phyloP scores from a whole-genome alignment of 768 basidiomycete genomes.

The Filobasidium wieringae region DNA sequence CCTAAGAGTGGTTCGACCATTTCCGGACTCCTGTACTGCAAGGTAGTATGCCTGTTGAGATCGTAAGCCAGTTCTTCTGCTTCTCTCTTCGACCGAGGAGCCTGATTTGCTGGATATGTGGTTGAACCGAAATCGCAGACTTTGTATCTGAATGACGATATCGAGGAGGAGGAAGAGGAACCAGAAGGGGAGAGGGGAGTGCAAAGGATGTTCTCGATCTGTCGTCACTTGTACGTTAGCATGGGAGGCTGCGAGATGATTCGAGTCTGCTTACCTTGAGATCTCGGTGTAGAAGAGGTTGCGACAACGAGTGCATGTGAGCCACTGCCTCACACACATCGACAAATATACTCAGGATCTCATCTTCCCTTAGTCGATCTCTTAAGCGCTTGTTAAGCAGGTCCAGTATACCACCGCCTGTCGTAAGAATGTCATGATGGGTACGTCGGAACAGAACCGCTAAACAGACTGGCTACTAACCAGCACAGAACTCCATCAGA shows the following conservation, averaged over 20 bases:
- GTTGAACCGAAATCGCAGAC: constrained; percentile 97
- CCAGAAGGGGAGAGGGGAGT: constrained; percentile 14
- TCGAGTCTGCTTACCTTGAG: constrained; percentile 52
- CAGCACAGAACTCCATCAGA: constrained; percentile 94
- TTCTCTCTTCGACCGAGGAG: constrained; percentile 69
- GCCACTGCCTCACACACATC: constrained; percentile 96
- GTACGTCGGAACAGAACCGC: neutral
- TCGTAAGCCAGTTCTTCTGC: constrained; percentile 79
- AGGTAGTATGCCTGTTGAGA: constrained; percentile 84
- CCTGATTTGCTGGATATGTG: constrained; percentile 54
- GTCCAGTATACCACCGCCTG: constrained; percentile 96
- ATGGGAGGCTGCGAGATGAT: neutral
- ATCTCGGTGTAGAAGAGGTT: constrained; percentile 86
- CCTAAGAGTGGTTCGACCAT: constrained; percentile 63
- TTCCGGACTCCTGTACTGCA: constrained; percentile 97
- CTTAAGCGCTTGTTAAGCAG: constrained; percentile 97
- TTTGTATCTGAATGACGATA: constrained; percentile 69
- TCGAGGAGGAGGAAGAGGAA: constrained; percentile 14
- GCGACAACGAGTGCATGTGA: constrained; percentile 85
- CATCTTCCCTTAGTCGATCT: constrained; percentile 85
- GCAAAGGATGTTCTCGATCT: constrained; percentile 87
- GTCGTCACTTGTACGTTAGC: neutral
- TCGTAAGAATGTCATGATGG: neutral
- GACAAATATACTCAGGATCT: constrained; percentile 94
- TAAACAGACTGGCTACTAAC: too few species aligned